Base-by-base conservation (phyloP, 139 green algal genomes). In the Deuterostichococcus epilithicus region DNA sequence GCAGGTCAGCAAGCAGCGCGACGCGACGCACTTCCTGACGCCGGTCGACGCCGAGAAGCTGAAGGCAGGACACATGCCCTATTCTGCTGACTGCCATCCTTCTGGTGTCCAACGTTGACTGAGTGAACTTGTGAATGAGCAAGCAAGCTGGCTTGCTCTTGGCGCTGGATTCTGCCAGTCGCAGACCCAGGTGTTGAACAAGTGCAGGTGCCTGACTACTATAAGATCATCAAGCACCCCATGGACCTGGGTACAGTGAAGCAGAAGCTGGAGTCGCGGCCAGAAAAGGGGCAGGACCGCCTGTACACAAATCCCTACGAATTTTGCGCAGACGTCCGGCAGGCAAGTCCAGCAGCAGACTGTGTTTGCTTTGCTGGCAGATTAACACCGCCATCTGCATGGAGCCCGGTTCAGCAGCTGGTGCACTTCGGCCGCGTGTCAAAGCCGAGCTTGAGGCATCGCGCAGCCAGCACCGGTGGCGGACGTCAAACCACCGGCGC, bases 221-320 rank as follows among this genome's bases (percentile, higher is more conserved):
- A 89, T 75, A 60, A 70, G 1, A 80, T 93, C 15, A 88, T 96
- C 74, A 94, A 90, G 38, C 70, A 82, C 25, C 91, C 91, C 18
- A 95, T 94, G 84, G 91, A 95, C 75, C 76, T 92, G 23, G 87
- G 86, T 47, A 92, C 81, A 30, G 82, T 91, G 28, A 78, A 83
- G 47, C 35, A 70, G 30, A 76, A 76, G 74, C 59, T 85, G 36
- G 63, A 77, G 26, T 32, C 5, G 3, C 39, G 26, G 35, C 23
- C 65, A 38, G 74, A 23, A 34, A 68, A 33, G 22, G 34, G 60
- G 26, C 83, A 79, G 81, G 28, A 32, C 25, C 70, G 75, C 30
- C 18, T 76, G 20, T 92, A 92, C 86, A 80, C 36, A n/a, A 68
- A 70, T 22, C 74, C 82, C 18, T 70, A 76, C 28, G 73, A 88